Conservation (phyloP, 2,329 filamentous ascomycete species). For the Phoma sp. region DNA sequence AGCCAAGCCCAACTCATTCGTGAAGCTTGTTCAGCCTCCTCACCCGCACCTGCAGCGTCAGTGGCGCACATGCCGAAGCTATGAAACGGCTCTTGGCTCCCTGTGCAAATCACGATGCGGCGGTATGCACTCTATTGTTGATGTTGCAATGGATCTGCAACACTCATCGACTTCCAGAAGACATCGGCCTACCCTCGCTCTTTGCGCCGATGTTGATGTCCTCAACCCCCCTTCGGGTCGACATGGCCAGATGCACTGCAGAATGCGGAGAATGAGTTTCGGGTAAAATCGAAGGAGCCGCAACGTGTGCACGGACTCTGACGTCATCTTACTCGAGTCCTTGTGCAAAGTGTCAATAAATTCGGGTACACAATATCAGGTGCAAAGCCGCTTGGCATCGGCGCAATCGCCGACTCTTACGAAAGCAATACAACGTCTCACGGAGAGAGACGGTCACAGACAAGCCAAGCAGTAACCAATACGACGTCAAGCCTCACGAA, state of each 20-base stretch:
- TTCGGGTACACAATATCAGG: neutral
- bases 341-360: neutral
- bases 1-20: neutral
- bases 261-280: neutral
- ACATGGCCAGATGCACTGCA: neutral
- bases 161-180: neutral
- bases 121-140: neutral
- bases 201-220: neutral
- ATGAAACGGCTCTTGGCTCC: slow-evolving; percentile 9
- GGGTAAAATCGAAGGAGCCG: slow-evolving; percentile 6
- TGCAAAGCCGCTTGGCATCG: slow-evolving; percentile 1
- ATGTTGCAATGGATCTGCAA: neutral
- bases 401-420: slow-evolving; percentile 5
- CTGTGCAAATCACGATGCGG: slow-evolving; percentile 8
- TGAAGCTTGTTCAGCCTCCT: neutral
- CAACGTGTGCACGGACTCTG: slow-evolving; percentile 1
- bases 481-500: neutral
- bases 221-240: neutral
- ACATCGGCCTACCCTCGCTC: neutral
- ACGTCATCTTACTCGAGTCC: no score
- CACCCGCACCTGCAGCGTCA: slow-evolving; percentile 16
- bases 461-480: no score
- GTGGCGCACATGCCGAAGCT: slow-evolving; percentile 12
- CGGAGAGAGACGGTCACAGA: neutral
- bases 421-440: neutral